These are phyloP conservation scores for Fusarium circinatum DNA, from an alignment of 2,329 filamentous ascomycete genomes.

Conservation along the genomic window DNA sequence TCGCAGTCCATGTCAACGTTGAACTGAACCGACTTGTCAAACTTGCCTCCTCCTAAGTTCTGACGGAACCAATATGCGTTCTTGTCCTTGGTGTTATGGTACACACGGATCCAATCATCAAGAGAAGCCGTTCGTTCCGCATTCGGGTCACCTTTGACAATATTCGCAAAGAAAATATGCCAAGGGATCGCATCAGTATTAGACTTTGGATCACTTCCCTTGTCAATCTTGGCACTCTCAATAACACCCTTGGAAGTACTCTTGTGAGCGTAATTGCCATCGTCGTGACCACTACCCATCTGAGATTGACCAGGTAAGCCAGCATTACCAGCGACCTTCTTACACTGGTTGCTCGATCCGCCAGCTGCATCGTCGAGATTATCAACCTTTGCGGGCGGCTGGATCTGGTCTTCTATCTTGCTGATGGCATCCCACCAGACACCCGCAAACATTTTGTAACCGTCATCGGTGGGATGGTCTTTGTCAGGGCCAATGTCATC, in stretches of 20 bases:
- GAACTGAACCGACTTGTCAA: background rate
- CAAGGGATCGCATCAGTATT: background rate
- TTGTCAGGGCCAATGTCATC: background rate
- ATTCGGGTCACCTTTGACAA: background rate
- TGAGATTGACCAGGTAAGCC: background rate
- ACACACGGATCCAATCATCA: background rate
- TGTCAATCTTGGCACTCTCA: background rate
- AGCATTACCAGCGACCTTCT: background rate
- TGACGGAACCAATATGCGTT: background rate
- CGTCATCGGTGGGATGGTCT: background rate
- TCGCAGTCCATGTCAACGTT: background rate
- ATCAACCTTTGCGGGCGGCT: background rate
- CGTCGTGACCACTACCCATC: background rate
- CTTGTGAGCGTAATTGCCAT: background rate
- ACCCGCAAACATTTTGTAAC: background rate
- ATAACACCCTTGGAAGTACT: background rate
- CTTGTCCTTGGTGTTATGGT: background rate
- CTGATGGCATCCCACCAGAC: slow-evolving; percentile 4
- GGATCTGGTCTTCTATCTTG: background rate
- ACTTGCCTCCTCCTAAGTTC: background rate
- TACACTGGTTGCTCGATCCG: background rate
- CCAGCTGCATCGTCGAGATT: background rate
- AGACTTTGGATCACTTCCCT: background rate
- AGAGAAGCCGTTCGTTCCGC: background rate
- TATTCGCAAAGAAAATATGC: background rate